Evolutionary conservation across 2,329 filamentous ascomycete species (phyloP), one percentile per base, ranked within the genome.

Genomic region (Hypoxylon sp.): DNA sequence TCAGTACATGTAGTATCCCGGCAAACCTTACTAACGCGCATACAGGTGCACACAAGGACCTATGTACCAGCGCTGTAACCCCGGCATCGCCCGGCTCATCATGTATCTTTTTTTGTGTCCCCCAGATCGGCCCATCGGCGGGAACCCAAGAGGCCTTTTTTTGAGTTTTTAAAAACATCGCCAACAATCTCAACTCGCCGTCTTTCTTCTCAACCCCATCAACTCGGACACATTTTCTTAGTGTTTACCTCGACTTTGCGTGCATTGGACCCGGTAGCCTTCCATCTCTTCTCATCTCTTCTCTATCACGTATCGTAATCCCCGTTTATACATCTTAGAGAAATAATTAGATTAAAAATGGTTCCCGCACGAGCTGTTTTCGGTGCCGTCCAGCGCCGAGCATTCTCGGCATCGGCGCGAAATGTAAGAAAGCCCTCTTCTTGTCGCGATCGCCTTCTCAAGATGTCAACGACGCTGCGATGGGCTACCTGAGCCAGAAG

Each of bases 351-450:
- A 24, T 53, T 14, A 28, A 70, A 66, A 52, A 77, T 77, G 75
- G 65, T 74, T 69, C 69, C 70, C 51, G 74, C 73, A 70, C 71
- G 75, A 71, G 71, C 72, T 68, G 64, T 75, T 57, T 75, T 77
- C 58, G 73, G 73, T 60, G 75, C 72, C 64, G 65, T 91, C 80
- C 91, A 93, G 85, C 87, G 89, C 82, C 89, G 92, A 78, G 90
- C 91, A 79, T 94, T 94, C 84, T 93, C 92, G 78, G 91, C 87
- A 78, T 91, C 91, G 77, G 89, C 91, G 76, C 86, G 89, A 81
- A 86, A 93, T 83, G 91, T 94, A 82, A 80, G 87, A 38, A 46
- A 26, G 3, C 42, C 22, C 20, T 58, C 65, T 57, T n/a, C 44
- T 68, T 64, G 62, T 53, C 48, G 33, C 58, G 44, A 49, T 52